Evolutionary conservation across 2,329 filamentous ascomycete genomes (phyloP).

Genomic region (Aspergillus luchuensis): DNA sequence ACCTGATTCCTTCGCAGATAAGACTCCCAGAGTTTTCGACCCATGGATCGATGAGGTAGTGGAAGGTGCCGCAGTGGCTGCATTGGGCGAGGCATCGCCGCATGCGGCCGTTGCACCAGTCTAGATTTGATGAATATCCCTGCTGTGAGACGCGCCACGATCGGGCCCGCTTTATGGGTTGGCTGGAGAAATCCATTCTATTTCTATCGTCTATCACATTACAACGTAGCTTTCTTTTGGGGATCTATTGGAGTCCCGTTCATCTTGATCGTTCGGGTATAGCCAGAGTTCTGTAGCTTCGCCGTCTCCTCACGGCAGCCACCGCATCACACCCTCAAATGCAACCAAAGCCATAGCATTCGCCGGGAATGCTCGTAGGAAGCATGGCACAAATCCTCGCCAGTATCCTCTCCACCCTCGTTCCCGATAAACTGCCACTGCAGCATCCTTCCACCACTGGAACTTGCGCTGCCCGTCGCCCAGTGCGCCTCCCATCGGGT

Average conservation of each 20-base stretch:
- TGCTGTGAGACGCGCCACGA: not conserved
- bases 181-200: no score
- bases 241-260: constrained; percentile 12
- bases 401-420: constrained; percentile 79
- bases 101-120: constrained; percentile 11
- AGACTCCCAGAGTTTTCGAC: not conserved
- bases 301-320: constrained; percentile 37
- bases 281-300: not conserved
- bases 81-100: constrained; percentile 4
- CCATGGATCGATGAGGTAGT: not conserved
- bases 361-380: constrained; percentile 89
- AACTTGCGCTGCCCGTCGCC: constrained; percentile 70
- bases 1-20: not conserved
- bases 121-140: no score
- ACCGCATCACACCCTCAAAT: constrained; percentile 88
- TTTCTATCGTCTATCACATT: no score
- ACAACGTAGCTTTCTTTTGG: not conserved
- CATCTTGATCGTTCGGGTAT: constrained; percentile 1
- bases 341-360: constrained; percentile 92
- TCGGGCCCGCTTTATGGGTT: not conserved
- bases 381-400: constrained; percentile 91
- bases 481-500: constrained; percentile 73
- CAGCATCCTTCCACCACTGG: constrained; percentile 76
- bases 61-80: not conserved
- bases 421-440: constrained; percentile 73